Percentiles rank a stretch among this genome's conserved stretches.
These are phyloP conservation scores for Purpureocillium takamizusanense DNA, from an alignment of 2,329 filamentous ascomycete genomes.

Conservation along the genomic window DNA sequence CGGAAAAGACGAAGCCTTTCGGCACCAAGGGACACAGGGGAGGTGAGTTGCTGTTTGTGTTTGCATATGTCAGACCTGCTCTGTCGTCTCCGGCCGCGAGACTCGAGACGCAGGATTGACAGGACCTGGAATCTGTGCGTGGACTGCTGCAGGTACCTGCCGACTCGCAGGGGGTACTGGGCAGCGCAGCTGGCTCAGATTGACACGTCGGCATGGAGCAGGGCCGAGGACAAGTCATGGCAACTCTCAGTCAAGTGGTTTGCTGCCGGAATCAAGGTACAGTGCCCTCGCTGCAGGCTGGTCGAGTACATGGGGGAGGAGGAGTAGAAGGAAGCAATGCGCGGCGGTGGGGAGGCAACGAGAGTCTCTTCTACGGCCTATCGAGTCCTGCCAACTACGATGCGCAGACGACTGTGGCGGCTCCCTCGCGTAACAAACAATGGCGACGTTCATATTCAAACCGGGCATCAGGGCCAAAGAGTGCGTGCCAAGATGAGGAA, in stretches of 20 bases:
- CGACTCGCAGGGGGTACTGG: conserved; percentile 14
- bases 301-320: conserved; percentile 1
- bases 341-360: no score
- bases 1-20: conserved; percentile 3
- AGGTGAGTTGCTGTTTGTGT: no score
- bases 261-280: conserved; percentile 6
- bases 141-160: conserved; percentile 12
- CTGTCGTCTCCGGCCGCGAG: conserved; percentile 7
- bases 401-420: no score
- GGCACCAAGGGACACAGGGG: neutral
- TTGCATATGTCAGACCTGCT: conserved; percentile 6
- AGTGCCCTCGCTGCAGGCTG: conserved; percentile 13
- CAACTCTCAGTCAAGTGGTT: conserved; percentile 8
- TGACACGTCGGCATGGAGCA: conserved; percentile 5
- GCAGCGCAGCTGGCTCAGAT: neutral
- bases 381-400: no score
- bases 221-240: conserved; percentile 4
- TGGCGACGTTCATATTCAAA: no score
- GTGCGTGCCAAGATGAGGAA: no score
- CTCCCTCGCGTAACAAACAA: no score
- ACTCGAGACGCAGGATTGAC: conserved; percentile 6
- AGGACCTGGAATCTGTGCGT: conserved; percentile 12
- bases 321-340: neutral
- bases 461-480: no score
- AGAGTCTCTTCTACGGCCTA: no score